A percentile compares a stretch with the other conserved stretches of the same genome.
These are phyloP conservation scores for Penicillium paradoxum DNA, from an alignment of 495 filamentous ascomycete genomes.

Conservation along the genomic window DNA sequence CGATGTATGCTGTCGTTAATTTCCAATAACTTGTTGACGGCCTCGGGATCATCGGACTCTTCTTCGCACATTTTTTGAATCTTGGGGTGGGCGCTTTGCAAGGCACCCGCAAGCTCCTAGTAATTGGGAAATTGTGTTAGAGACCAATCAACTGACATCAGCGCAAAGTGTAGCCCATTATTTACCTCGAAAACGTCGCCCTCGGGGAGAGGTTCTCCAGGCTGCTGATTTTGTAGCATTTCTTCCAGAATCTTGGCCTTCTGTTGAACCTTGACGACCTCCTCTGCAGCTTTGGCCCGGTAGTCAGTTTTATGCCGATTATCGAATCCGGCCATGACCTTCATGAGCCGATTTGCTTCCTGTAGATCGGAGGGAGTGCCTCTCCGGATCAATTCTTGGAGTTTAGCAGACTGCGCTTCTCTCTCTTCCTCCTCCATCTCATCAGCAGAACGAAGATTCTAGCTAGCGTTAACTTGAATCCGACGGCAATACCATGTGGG, in stretches of 20 bases:
- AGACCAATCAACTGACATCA: background rate
- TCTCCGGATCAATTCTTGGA: slow-evolving; percentile 92
- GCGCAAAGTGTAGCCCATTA: background rate
- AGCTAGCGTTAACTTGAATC: slow-evolving; percentile 26
- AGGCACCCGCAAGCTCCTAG: slow-evolving; percentile 80
- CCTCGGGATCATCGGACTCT: slow-evolving; percentile 93
- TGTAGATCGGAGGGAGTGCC: slow-evolving; percentile 89
- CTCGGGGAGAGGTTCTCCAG: slow-evolving; percentile 76
- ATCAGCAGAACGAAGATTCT: slow-evolving; percentile 94
- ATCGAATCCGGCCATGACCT: slow-evolving; percentile 97
- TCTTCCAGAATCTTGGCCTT: slow-evolving; percentile 92
- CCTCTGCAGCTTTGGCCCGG: slow-evolving; percentile 92
- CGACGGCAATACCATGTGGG: background rate
- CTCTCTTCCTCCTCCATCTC: slow-evolving; percentile 98
- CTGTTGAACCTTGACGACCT: slow-evolving; percentile 84
- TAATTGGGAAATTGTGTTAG: slow-evolving; percentile 1
- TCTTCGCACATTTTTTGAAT: slow-evolving; percentile 99
- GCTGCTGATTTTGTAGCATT: slow-evolving; percentile 76
- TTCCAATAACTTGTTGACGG: slow-evolving; percentile 89
- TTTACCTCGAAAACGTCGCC: slow-evolving; percentile 87
- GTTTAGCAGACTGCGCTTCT: slow-evolving; percentile 91
- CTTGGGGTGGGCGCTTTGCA: slow-evolving; percentile 94
- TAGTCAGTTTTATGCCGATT: slow-evolving; percentile 95
- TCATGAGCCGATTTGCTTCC: slow-evolving; percentile 96
- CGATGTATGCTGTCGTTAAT: slow-evolving; percentile 99